Conservation (phyloP, 352 stramenopile species). For the Phytopythium chamaehyphon region DNA sequence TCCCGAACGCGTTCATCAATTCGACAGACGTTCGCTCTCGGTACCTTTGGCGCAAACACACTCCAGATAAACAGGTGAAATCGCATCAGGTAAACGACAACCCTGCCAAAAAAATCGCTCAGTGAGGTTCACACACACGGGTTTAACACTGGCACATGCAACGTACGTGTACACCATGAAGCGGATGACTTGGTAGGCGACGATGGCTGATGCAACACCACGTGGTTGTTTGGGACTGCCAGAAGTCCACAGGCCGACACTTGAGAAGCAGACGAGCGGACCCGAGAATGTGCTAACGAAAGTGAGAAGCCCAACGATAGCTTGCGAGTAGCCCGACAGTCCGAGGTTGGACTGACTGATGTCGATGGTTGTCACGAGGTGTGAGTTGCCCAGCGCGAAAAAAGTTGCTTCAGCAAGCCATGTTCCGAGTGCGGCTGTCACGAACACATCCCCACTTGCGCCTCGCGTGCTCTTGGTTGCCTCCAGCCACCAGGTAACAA, state of each 20-base stretch:
- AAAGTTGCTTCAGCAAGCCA: conserved; percentile 73
- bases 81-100: conserved; percentile 85
- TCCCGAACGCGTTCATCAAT: too few species aligned
- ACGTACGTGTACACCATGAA: conserved; percentile 69
- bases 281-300: conserved; percentile 75
- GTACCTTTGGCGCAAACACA: conserved; percentile 87
- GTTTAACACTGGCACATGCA: not conserved
- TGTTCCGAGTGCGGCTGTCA: conserved; percentile 23
- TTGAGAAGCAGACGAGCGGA: conserved; percentile 58
- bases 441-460: not conserved
- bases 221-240: not conserved
- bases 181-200: conserved; percentile 53
- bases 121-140: conserved; percentile 2
- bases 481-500: conserved; percentile 17
- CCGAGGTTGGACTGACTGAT: conserved; percentile 87
- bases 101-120: conserved; percentile 20
- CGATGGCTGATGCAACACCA: conserved; percentile 25
- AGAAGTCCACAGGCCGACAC: conserved; percentile 37
- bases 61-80: conserved; percentile 92
- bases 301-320: conserved; percentile 70
- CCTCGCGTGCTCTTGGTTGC: conserved; percentile 2
- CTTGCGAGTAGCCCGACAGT: conserved; percentile 73
- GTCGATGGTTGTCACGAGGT: conserved; percentile 87
- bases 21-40: too few species aligned
- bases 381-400: conserved; percentile 85